Percentiles rank a stretch among this genome's conserved stretches.
phyloP scores from a whole-genome alignment of 768 basidiomycete species.

The Suillus tomentosus region DNA sequence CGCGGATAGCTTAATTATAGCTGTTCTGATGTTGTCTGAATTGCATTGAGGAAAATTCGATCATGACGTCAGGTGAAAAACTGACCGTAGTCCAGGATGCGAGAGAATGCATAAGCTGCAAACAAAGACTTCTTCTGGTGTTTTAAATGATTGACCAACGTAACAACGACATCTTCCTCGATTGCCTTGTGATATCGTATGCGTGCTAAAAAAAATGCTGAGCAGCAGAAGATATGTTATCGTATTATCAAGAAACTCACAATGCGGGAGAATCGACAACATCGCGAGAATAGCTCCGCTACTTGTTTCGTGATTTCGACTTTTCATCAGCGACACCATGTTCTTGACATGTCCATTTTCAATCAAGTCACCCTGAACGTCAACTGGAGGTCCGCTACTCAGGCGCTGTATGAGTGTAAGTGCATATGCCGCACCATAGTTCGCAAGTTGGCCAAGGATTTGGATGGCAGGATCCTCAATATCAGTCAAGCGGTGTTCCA shows the following conservation, averaged over 20 bases:
- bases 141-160: constrained; percentile 8
- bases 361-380: constrained; percentile 10
- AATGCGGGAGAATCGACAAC: not conserved
- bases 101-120: constrained; percentile 11
- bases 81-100: not conserved
- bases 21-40: constrained; percentile 4
- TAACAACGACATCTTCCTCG: not conserved
- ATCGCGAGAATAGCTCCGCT: constrained; percentile 8
- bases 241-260: not conserved
- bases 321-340: constrained; percentile 6
- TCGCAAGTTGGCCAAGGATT: constrained; percentile 8
- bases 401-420: not conserved
- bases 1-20: not conserved
- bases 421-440: not conserved
- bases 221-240: not conserved
- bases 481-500: constrained; percentile 11
- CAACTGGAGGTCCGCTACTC: not conserved
- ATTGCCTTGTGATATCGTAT: constrained; percentile 8
- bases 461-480: constrained; percentile 13
- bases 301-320: not conserved
- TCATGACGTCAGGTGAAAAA: not conserved
- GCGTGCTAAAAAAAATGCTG: not conserved
- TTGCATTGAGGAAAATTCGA: not conserved
- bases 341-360: not conserved
- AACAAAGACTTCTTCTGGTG: constrained; percentile 4